phyloP scores from a whole-genome alignment of 352 stramenopile species.

The Pythium dissimile region DNA sequence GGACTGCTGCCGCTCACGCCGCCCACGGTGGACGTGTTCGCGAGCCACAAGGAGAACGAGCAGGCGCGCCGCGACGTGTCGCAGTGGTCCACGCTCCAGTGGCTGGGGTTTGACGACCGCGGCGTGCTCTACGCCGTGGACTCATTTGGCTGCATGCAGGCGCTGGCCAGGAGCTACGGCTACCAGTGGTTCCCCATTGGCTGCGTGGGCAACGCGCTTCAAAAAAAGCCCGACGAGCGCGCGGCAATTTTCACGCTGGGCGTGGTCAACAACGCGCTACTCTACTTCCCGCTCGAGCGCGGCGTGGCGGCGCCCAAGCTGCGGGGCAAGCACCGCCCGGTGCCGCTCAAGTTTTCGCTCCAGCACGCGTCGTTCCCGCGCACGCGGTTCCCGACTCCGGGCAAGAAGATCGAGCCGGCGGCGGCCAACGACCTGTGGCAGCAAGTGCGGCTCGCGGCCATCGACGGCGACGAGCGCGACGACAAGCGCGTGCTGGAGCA shows the following conservation, averaged over 20 bases:
- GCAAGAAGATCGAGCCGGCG: slow-evolving; percentile 26
- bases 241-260: slow-evolving; percentile 63
- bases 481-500: slow-evolving; percentile 55
- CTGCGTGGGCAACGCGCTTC: slow-evolving; percentile 53
- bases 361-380: slow-evolving; percentile 55
- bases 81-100: slow-evolving; percentile 60
- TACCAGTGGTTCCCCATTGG: slow-evolving; percentile 77
- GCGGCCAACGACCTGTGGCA: slow-evolving; percentile 59
- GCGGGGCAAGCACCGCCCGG: slow-evolving; percentile 65
- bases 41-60: slow-evolving; percentile 68
- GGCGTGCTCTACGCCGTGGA: slow-evolving; percentile 70
- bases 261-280: slow-evolving; percentile 64
- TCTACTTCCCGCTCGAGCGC: slow-evolving; percentile 71
- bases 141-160: slow-evolving; percentile 60
- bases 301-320: slow-evolving; percentile 40
- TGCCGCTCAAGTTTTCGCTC: slow-evolving; percentile 62
- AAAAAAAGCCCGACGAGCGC: slow-evolving; percentile 57
- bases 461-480: slow-evolving; percentile 23
- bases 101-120: slow-evolving; percentile 77
- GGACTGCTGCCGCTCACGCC: slow-evolving; percentile 58
- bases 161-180: slow-evolving; percentile 43
- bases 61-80: slow-evolving; percentile 30
- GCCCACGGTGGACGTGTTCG: slow-evolving; percentile 57
- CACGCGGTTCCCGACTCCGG: slow-evolving; percentile 16
- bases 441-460: slow-evolving; percentile 46